Conservation (phyloP, 2,329 filamentous ascomycete species). For the Pseudopyricularia cyperi region DNA sequence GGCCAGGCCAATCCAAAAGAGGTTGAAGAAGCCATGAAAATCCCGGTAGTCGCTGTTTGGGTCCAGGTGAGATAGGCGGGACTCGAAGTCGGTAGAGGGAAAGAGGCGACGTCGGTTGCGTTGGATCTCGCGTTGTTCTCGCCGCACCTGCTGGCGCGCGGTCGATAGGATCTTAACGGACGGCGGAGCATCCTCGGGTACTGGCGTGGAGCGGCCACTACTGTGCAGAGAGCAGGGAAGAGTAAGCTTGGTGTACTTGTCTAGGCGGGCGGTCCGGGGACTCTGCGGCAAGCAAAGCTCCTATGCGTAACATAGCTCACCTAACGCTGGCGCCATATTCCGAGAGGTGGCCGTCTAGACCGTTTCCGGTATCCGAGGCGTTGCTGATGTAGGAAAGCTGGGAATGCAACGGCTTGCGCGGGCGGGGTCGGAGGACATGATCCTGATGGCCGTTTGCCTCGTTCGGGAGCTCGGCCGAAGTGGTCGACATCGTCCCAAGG, state of each 20-base stretch:
- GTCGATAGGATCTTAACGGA: conserved; percentile 77
- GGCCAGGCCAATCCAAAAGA: conserved; percentile 94
- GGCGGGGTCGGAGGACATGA: conserved; percentile 33
- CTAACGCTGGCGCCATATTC: conserved; percentile 16
- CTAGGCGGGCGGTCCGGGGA: neutral
- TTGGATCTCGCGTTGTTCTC: conserved; percentile 28
- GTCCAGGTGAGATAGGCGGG: conserved; percentile 90
- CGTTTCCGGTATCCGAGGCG: conserved; percentile 18
- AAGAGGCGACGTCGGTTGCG: conserved; percentile 68
- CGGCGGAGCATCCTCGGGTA: conserved; percentile 83
- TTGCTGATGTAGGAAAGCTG: conserved; percentile 31
- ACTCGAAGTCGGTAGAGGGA: conserved; percentile 82
- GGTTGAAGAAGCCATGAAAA: conserved; percentile 92
- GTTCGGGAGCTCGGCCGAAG: conserved; percentile 13
- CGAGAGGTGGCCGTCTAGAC: conserved; percentile 17
- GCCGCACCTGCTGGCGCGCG: conserved; percentile 71
- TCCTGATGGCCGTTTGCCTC: conserved; percentile 18
- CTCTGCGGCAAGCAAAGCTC: neutral
- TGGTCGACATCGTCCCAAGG: conserved; percentile 11
- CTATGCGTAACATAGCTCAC: neutral
- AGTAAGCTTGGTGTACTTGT: conserved; percentile 3
- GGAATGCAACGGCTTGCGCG: conserved; percentile 34
- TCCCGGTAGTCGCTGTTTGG: conserved; percentile 79
- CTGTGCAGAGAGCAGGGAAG: conserved; percentile 28
- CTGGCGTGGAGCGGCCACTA: conserved; percentile 62